Percentiles rank a stretch among this genome's conserved stretches.
These are phyloP conservation scores for Sporothrix pseudoabietina DNA, from an alignment of 2,329 filamentous ascomycete genomes.

Conservation along the genomic window DNA sequence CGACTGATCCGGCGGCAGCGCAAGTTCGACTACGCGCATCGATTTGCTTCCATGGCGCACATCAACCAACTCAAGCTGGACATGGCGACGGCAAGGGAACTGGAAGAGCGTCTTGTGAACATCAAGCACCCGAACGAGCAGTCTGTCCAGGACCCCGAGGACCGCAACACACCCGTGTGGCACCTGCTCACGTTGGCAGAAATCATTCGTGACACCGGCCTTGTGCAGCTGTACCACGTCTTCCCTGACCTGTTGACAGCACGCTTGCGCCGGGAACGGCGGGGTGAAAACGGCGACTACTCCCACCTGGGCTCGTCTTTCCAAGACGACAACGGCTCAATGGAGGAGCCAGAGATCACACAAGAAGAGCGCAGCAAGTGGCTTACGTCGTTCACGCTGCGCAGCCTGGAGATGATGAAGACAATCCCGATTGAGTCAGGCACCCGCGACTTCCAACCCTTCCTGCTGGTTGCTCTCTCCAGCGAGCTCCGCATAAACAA, in stretches of 20 bases:
- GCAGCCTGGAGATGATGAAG: constrained; percentile 53
- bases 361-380: constrained; percentile 42
- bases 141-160: constrained; percentile 54
- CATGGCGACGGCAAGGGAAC: constrained; percentile 42
- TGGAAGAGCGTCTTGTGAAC: constrained; percentile 52
- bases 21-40: constrained; percentile 39
- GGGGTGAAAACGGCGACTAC: constrained; percentile 35
- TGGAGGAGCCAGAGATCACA: constrained; percentile 24
- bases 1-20: constrained; percentile 46
- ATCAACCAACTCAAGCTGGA: constrained; percentile 40
- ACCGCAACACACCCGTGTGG: constrained; percentile 54
- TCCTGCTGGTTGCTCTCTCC: constrained; percentile 53
- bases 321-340: constrained; percentile 6
- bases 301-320: constrained; percentile 22
- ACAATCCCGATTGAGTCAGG: constrained; percentile 55
- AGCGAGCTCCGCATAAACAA: constrained; percentile 51
- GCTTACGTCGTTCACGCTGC: constrained; percentile 54
- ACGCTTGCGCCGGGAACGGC: constrained; percentile 43
- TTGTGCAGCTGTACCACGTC: constrained; percentile 57
- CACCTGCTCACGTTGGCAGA: constrained; percentile 57
- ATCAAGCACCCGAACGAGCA: constrained; percentile 51
- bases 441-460: constrained; percentile 56
- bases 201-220: constrained; percentile 54
- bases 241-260: constrained; percentile 55
- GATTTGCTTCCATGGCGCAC: constrained; percentile 41